These are phyloP conservation scores for Gaeumannomyces sp. DNA, from an alignment of 2,329 filamentous ascomycete genomes.

Conservation along the genomic window DNA sequence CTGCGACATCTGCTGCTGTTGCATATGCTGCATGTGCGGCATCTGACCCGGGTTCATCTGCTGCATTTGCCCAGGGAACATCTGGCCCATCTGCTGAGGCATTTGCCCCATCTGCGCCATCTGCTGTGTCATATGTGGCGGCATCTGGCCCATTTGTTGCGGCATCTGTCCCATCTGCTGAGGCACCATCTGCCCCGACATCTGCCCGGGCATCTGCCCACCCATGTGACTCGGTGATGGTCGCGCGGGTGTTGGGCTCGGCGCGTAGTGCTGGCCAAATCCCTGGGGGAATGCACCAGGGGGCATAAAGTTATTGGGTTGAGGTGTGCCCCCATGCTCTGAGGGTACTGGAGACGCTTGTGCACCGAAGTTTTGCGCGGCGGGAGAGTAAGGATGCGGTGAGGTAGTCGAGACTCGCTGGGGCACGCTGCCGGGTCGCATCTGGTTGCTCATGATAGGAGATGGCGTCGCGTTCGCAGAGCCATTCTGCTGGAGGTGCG, in stretches of 20 bases:
- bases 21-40: slow-evolving; percentile 28
- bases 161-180: slow-evolving; percentile 40
- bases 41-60: slow-evolving; percentile 30
- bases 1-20: slow-evolving; percentile 32
- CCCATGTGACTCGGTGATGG: slow-evolving; percentile 50
- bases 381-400: slow-evolving; percentile 82
- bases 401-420: slow-evolving; percentile 87
- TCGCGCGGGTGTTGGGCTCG: slow-evolving; percentile 48
- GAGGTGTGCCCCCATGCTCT: slow-evolving; percentile 68
- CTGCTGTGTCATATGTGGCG: slow-evolving; percentile 23
- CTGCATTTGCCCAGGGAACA: slow-evolving; percentile 24
- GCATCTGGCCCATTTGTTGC: slow-evolving; percentile 40
- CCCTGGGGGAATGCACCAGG: slow-evolving; percentile 49
- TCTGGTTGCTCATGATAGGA: slow-evolving; percentile 81
- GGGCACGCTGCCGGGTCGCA: slow-evolving; percentile 62
- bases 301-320: slow-evolving; percentile 64
- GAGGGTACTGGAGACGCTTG: slow-evolving; percentile 73
- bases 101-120: slow-evolving; percentile 31
- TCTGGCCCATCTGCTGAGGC: slow-evolving; percentile 29
- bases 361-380: slow-evolving; percentile 62
- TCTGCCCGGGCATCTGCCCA: slow-evolving; percentile 15
- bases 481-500: slow-evolving; percentile 74
- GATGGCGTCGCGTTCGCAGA: slow-evolving; percentile 85
- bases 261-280: slow-evolving; percentile 53
- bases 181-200: slow-evolving; percentile 44